phyloP scores from a whole-genome alignment of 73 alveolate genomes.

The Paramecium bursaria region DNA sequence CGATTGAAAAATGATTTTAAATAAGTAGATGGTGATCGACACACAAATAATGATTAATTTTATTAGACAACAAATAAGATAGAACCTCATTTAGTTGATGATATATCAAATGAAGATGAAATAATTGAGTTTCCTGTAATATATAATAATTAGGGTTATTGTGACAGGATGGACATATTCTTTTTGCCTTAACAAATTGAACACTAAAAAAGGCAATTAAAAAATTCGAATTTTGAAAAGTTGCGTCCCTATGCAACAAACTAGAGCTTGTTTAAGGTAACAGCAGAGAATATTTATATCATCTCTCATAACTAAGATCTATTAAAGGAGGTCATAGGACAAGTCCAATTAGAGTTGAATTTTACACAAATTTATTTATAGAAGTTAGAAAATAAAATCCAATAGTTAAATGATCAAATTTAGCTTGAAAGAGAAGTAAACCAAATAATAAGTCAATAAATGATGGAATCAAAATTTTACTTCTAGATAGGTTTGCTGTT shows the following conservation, averaged over 20 bases:
- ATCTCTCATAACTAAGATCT: slow-evolving; percentile 35
- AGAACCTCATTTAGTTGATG: background rate
- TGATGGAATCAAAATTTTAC: no score
- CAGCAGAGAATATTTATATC: slow-evolving; percentile 14
- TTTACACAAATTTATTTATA: no score
- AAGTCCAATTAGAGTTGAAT: no score
- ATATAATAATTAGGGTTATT: background rate
- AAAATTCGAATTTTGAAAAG: no score
- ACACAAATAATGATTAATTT: background rate
- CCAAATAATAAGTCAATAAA: no score
- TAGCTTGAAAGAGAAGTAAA: no score
- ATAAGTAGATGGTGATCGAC: no score
- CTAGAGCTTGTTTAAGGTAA: slow-evolving; percentile 7
- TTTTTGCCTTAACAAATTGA: background rate
- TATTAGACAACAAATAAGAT: background rate
- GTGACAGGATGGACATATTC: background rate
- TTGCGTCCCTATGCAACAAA: slow-evolving; percentile 1
- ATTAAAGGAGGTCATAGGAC: slow-evolving; percentile 7
- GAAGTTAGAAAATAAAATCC: no score
- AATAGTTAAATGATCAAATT: no score
- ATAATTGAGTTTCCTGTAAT: background rate
- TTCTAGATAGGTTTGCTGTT: no score
- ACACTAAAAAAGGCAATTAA: no score
- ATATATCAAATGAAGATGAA: slow-evolving; percentile 2
- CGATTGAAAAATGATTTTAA: no score